Evolutionary conservation across 192 early-diverging fungal genomes (phyloP).

Genomic region (Gonapodya prolifera): DNA sequence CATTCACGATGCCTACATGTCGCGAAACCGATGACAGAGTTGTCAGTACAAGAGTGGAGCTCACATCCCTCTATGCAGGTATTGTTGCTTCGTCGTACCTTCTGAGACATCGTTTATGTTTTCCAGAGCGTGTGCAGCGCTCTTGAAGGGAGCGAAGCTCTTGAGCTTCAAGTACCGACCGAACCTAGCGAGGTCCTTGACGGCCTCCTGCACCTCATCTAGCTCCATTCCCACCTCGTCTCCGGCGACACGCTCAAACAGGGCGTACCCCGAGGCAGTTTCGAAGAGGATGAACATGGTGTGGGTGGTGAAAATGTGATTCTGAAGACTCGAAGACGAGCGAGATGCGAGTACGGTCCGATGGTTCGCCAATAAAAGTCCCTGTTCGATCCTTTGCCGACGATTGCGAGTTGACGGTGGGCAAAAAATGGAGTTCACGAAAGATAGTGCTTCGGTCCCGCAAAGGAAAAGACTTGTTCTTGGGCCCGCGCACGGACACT

Average conservation of each 20-base stretch:
- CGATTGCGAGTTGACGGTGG: too few relatives aligned
- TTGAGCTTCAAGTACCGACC: conserved; percentile 80
- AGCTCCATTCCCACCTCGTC: conserved; percentile 95
- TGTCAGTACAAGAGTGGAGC: not conserved
- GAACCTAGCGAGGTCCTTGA: conserved; percentile 79
- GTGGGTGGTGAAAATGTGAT: too few relatives aligned
- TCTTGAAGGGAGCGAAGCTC: conserved; percentile 95
- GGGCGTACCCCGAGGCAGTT: conserved; percentile 89
- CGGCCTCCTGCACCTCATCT: conserved; percentile 67
- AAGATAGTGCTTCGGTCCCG: too few relatives aligned
- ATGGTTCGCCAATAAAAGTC: too few relatives aligned
- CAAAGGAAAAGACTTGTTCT: too few relatives aligned
- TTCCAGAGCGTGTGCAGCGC: conserved; percentile 90
- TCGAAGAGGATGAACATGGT: conserved; percentile 63
- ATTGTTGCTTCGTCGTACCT: conserved; percentile 34
- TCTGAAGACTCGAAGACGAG: too few relatives aligned
- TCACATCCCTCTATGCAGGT: not conserved
- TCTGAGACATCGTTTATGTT: conserved; percentile 98
- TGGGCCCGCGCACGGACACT: too few relatives aligned
- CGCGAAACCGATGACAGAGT: not conserved
- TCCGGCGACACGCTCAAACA: conserved; percentile 84
- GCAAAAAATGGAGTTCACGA: too few relatives aligned
- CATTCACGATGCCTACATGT: conserved; percentile 65
- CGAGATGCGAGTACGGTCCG: too few relatives aligned
- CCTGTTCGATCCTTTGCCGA: too few relatives aligned